These are phyloP conservation scores for Globisporangium sylvaticum DNA, from an alignment of 352 stramenopile genomes.

Conservation along the genomic window DNA sequence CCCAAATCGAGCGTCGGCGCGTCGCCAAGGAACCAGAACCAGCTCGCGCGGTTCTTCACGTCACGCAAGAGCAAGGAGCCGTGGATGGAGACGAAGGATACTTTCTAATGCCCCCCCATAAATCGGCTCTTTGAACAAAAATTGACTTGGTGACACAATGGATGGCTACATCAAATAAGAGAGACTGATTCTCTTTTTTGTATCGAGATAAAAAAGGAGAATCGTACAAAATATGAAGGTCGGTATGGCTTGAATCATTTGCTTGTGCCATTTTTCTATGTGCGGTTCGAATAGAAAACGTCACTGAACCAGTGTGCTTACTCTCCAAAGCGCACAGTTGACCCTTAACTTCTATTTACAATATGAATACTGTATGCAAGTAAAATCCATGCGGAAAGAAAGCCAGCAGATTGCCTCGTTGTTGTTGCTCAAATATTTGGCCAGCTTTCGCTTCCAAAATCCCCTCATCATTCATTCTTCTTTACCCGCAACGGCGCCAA, in stretches of 20 bases:
- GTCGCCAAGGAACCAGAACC: conserved; percentile 3
- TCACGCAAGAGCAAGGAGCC: too few relatives aligned
- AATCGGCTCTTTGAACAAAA: too few relatives aligned
- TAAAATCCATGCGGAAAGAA: background rate
- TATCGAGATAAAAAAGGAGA: too few relatives aligned
- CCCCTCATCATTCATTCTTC: background rate
- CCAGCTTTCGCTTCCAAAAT: background rate
- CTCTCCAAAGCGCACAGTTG: background rate
- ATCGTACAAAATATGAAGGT: background rate
- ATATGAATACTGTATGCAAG: background rate
- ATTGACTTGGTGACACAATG: too few relatives aligned
- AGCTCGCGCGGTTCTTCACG: conserved; percentile 15
- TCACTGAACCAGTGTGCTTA: background rate
- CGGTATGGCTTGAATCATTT: background rate
- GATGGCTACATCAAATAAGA: background rate
- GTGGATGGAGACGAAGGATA: too few relatives aligned
- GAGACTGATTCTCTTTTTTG: background rate
- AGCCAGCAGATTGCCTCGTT: background rate
- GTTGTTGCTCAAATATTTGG: background rate
- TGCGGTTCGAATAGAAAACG: background rate
- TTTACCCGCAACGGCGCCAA: conserved; percentile 9
- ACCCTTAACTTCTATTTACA: background rate
- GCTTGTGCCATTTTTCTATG: background rate
- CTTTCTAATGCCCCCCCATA: too few relatives aligned
- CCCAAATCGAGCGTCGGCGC: background rate